Percentiles rank a stretch among this genome's conserved stretches.
Evolutionary conservation across 192 early-diverging fungal species (phyloP).

Genomic region (Entrophospora sp.): DNA sequence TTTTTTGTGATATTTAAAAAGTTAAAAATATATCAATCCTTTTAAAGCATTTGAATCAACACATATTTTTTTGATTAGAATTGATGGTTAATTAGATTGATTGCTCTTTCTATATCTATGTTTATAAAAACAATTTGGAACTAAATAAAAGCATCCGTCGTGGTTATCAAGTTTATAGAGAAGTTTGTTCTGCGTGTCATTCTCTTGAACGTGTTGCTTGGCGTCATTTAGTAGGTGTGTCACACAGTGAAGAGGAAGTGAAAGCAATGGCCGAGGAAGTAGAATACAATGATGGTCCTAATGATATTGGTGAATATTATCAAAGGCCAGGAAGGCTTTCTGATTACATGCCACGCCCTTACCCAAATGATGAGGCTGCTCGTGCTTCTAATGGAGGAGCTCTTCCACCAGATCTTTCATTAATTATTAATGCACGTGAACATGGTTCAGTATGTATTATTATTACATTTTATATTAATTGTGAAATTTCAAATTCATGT

Average conservation of each 20-base stretch:
- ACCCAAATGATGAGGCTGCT: constrained; percentile 93
- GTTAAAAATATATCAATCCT: too few species aligned
- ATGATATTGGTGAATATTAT: constrained; percentile 89
- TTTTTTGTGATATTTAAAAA: too few species aligned
- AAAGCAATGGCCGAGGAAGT: constrained; percentile 87
- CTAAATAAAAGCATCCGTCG: constrained; percentile 69
- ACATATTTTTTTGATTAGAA: too few species aligned
- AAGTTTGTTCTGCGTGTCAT: constrained; percentile 95
- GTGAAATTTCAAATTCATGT: not conserved
- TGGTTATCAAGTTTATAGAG: constrained; percentile 97
- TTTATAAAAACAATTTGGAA: too few species aligned
- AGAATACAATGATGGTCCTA: constrained; percentile 86
- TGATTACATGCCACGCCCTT: constrained; percentile 81
- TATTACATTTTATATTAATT: too few species aligned
- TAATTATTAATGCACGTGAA: constrained; percentile 91
- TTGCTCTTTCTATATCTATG: too few species aligned
- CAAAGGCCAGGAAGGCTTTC: constrained; percentile 87
- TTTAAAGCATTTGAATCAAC: too few species aligned
- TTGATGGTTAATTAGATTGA: too few species aligned
- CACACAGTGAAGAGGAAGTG: constrained; percentile 84
- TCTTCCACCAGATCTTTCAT: constrained; percentile 86
- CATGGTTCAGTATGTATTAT: constrained; percentile 61
- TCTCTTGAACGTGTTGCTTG: constrained; percentile 87
- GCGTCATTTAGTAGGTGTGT: constrained; percentile 89
- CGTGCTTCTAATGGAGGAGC: constrained; percentile 93